Percentiles rank a stretch among this genome's conserved stretches.
These are phyloP conservation scores for Colletotrichum lini DNA, from an alignment of 2,329 filamentous ascomycete species.

Conservation along the genomic window DNA sequence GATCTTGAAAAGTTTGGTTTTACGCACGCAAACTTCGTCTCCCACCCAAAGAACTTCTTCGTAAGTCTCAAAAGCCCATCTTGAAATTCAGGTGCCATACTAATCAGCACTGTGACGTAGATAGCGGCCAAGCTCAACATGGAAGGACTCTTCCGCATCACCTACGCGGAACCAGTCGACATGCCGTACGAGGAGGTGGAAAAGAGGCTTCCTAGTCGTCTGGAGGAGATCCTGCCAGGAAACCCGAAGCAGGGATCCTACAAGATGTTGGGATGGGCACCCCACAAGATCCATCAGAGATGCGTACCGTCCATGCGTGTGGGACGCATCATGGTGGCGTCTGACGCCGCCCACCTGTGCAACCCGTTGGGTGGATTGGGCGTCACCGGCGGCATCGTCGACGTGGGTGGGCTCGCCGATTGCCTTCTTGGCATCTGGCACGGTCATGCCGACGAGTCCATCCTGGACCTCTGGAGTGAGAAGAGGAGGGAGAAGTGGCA, in stretches of 20 bases:
- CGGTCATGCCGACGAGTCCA: constrained; percentile 54
- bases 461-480: constrained; percentile 57
- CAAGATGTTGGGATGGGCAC: not conserved
- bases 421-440: constrained; percentile 59
- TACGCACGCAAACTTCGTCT: constrained; percentile 1
- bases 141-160: constrained; percentile 61
- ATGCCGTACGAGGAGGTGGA: constrained; percentile 61
- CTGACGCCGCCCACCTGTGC: constrained; percentile 68
- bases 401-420: constrained; percentile 64
- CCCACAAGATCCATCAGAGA: constrained; percentile 62
- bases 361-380: constrained; percentile 67
- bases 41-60: constrained; percentile 2
- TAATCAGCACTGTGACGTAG: not conserved
- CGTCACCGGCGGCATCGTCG: constrained; percentile 63
- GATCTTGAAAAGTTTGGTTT: constrained; percentile 8
- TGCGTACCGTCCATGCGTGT: constrained; percentile 63
- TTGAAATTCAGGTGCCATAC: too few species aligned
- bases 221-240: constrained; percentile 9
- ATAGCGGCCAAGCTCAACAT: constrained; percentile 6
- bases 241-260: not conserved
- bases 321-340: constrained; percentile 63
- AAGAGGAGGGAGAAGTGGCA: constrained; percentile 7
- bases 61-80: not conserved
- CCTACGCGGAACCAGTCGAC: constrained; percentile 64
- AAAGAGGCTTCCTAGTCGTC: constrained; percentile 66